These are phyloP conservation scores for Colletotrichum musicola DNA, from an alignment of 2,329 filamentous ascomycete species.

Conservation along the genomic window DNA sequence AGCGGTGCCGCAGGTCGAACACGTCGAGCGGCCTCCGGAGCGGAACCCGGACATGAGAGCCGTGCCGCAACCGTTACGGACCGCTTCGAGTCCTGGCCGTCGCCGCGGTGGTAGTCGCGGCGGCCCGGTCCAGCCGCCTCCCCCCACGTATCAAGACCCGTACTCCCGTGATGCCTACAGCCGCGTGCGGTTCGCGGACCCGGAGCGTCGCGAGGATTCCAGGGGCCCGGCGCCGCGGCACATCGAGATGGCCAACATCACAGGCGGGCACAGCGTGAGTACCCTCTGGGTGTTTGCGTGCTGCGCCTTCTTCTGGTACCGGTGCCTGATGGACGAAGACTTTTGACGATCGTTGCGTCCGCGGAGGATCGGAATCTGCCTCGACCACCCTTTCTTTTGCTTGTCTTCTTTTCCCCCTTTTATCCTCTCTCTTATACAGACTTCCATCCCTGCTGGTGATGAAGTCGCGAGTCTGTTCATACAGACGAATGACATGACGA, in stretches of 20 bases:
- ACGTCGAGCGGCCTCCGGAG: constrained; percentile 9
- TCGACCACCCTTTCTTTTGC: neutral
- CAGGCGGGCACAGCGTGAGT: constrained; percentile 16
- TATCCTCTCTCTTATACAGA: neutral
- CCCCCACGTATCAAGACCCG: constrained; percentile 21
- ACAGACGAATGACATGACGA: constrained; percentile 6
- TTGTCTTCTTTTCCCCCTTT: neutral
- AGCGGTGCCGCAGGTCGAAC: constrained; percentile 12
- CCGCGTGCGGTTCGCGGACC: constrained; percentile 32
- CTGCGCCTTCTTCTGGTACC: constrained; percentile 35
- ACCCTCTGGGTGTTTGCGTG: constrained; percentile 34
- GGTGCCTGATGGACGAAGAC: constrained; percentile 35
- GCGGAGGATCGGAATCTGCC: no score
- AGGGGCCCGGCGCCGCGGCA: neutral
- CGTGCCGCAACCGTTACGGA: neutral
- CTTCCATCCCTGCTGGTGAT: neutral
- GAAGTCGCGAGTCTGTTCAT: neutral
- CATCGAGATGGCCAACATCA: constrained; percentile 27
- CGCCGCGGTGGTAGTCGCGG: neutral
- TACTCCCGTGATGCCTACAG: constrained; percentile 17
- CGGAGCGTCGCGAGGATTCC: constrained; percentile 15
- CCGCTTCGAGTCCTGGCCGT: neutral
- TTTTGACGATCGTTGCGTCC: constrained; percentile 15
- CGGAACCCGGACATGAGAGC: constrained; percentile 10
- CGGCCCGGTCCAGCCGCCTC: constrained; percentile 12